Percentiles rank a stretch among this genome's conserved stretches.
Evolutionary conservation across 805 yeast species (phyloP).

Genomic region (Saturnispora sanitii): DNA sequence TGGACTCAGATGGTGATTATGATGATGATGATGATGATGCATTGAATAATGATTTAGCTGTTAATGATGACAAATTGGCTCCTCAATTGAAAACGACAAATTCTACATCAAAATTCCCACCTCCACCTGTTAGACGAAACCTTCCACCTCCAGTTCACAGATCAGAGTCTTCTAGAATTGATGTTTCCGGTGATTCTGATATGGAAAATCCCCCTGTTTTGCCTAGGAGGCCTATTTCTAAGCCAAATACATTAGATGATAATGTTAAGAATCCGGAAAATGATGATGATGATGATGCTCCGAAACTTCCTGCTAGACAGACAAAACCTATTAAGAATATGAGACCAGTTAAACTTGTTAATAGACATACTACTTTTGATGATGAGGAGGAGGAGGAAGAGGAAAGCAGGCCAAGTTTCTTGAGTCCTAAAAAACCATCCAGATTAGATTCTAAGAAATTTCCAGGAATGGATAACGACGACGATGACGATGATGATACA

Average conservation of each 20-base stretch:
- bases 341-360: background rate
- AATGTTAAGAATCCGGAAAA: background rate
- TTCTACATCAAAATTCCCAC: background rate
- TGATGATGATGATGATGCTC: background rate
- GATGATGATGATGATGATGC: slow-evolving; percentile 3
- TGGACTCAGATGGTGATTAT: slow-evolving; percentile 2
- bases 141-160: slow-evolving; percentile 8
- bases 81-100: background rate
- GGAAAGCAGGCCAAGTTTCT: slow-evolving; percentile 7
- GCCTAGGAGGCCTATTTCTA: slow-evolving; percentile 1
- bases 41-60: background rate
- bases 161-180: background rate
- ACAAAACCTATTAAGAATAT: background rate
- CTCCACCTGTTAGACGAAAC: slow-evolving; percentile 4
- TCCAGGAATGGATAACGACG: background rate
- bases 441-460: slow-evolving; percentile 1
- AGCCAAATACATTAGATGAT: background rate
- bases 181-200: background rate
- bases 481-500: background rate
- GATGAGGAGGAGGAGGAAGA: background rate
- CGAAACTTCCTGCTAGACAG: background rate
- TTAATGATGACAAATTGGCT: background rate
- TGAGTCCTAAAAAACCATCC: slow-evolving; percentile 7
- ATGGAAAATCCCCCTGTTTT: slow-evolving; percentile 1
- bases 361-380: too few species aligned